Evolutionary conservation across 1,284 basidiomycete species (phyloP).

Genomic region (Irpex rosettiformis): DNA sequence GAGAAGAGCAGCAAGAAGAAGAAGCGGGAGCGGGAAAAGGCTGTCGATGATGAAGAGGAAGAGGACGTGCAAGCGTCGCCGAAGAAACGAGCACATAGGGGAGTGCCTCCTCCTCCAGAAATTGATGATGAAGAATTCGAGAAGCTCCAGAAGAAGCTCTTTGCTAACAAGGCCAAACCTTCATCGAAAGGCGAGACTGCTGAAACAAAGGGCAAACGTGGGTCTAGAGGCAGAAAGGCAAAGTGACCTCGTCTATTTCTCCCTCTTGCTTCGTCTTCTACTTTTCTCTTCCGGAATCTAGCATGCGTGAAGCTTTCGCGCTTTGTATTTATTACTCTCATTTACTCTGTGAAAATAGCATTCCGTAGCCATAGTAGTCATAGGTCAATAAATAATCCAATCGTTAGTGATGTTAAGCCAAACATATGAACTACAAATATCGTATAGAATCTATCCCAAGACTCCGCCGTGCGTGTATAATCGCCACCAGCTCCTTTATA

Average conservation of each 20-base stretch:
- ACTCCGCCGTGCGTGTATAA: slow-evolving; percentile 82
- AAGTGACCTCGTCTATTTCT: slow-evolving; percentile 9
- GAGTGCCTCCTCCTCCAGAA: slow-evolving; percentile 41
- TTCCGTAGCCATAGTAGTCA: no score
- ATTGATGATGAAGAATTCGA: slow-evolving; percentile 70
- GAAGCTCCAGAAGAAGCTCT: slow-evolving; percentile 57
- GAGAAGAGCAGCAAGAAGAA: slow-evolving; percentile 55
- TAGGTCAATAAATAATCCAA: not conserved
- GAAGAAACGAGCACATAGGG: slow-evolving; percentile 46
- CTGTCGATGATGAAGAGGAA: slow-evolving; percentile 32
- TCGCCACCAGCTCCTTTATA: slow-evolving; percentile 89
- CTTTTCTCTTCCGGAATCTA: no score
- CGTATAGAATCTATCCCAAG: slow-evolving; percentile 84
- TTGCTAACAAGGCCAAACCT: slow-evolving; percentile 40
- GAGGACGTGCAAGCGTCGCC: slow-evolving; percentile 42
- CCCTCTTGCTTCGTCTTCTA: no score
- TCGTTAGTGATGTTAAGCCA: no score
- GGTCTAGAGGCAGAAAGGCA: slow-evolving; percentile 20
- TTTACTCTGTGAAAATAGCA: not conserved
- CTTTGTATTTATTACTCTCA: not conserved
- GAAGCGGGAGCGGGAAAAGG: slow-evolving; percentile 42
- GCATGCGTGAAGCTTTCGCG: no score
- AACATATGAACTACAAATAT: slow-evolving; percentile 52
- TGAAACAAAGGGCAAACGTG: slow-evolving; percentile 11
- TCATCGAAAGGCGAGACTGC: slow-evolving; percentile 25